Conservation (phyloP, 345 rosid species). For the Lumnitzera racemosa region DNA sequence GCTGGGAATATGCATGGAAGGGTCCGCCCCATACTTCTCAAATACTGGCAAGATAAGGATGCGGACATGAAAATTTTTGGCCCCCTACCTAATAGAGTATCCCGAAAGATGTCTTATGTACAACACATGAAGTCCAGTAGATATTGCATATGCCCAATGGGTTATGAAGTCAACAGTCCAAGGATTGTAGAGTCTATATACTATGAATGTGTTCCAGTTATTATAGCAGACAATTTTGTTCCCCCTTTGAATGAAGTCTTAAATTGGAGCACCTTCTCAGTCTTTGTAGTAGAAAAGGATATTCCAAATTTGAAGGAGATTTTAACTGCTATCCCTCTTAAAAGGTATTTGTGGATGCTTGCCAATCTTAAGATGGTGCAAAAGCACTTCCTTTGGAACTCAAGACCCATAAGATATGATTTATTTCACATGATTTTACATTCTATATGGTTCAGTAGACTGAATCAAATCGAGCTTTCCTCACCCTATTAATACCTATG, state of each 20-base stretch:
- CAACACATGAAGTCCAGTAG: constrained; percentile 89
- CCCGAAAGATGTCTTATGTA: constrained; percentile 62
- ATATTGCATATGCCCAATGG: constrained; percentile 87
- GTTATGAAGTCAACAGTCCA: constrained; percentile 90
- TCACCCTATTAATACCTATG: constrained; percentile 5
- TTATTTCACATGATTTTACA: constrained; percentile 91
- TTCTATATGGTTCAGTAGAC: constrained; percentile 72
- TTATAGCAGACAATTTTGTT: constrained; percentile 83
- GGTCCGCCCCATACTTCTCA: constrained; percentile 69
- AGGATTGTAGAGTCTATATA: constrained; percentile 80
- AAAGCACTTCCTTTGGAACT: constrained; percentile 84
- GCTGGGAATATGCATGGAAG: constrained; percentile 86
- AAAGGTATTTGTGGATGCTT: constrained; percentile 55
- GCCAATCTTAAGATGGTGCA: constrained; percentile 72
- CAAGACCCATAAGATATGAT: constrained; percentile 63
- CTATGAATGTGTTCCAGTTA: constrained; percentile 84
- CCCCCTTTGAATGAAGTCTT: constrained; percentile 70
- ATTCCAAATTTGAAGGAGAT: constrained; percentile 83
- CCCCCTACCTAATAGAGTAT: constrained; percentile 45
- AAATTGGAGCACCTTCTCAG: constrained; percentile 80
- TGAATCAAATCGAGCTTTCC: constrained; percentile 40
- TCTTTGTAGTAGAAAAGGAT: constrained; percentile 67
- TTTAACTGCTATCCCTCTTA: constrained; percentile 52
- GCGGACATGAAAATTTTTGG: constrained; percentile 74
- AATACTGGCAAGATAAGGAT: constrained; percentile 70